Evolutionary conservation across 2,329 filamentous ascomycete genomes (phyloP).

Genomic region (Fusarium stilboides): DNA sequence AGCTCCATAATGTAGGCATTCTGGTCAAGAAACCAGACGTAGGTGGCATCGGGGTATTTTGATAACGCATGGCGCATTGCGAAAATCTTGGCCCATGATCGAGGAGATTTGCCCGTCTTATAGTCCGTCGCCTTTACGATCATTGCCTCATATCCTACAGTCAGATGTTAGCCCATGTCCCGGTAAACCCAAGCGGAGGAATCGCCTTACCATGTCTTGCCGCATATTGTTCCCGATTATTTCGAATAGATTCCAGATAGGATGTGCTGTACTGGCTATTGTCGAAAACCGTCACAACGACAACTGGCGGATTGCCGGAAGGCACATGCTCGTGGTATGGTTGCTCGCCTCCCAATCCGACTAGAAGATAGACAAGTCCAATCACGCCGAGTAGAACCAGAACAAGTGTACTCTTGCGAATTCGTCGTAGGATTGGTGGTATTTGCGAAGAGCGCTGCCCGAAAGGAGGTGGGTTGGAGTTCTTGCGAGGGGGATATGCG

Average conservation of each 20-base stretch:
- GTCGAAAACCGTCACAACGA: conserved; percentile 90
- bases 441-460: conserved; percentile 70
- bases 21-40: conserved; percentile 89
- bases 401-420: conserved; percentile 72
- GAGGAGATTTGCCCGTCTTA: conserved; percentile 72
- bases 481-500: conserved; percentile 89
- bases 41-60: conserved; percentile 81
- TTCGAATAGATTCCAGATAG: conserved; percentile 81
- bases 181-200: not conserved
- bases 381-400: conserved; percentile 70
- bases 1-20: conserved; percentile 93
- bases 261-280: conserved; percentile 72
- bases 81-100: conserved; percentile 83
- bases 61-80: conserved; percentile 92
- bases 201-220: conserved; percentile 80
- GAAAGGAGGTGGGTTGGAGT: conserved; percentile 82
- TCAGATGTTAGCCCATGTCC: conserved; percentile 19
- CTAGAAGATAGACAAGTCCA: conserved; percentile 73
- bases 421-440: conserved; percentile 70
- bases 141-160: conserved; percentile 87
- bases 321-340: conserved; percentile 58
- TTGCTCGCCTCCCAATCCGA: conserved; percentile 52
- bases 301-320: conserved; percentile 73
- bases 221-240: conserved; percentile 90
- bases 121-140: conserved; percentile 85